A percentile compares a stretch with the other conserved stretches of the same genome.
phyloP scores from a whole-genome alignment of 2,329 filamentous ascomycete genomes.

The Neofusicoccum laricinum region DNA sequence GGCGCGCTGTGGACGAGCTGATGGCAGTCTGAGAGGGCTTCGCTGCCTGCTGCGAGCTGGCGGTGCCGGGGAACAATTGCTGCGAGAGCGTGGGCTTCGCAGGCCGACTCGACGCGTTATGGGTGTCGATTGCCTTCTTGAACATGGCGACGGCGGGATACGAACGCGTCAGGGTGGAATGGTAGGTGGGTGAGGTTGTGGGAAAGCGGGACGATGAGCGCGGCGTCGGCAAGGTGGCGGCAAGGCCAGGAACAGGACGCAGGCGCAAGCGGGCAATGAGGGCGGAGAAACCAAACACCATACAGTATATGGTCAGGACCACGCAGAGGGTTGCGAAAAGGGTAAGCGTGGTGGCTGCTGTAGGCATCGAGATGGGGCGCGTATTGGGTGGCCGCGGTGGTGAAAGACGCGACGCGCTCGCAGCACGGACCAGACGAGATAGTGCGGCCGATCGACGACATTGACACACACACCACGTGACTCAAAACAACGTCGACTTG shows the following conservation, averaged over 20 bases:
- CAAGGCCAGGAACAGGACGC: constrained; percentile 19
- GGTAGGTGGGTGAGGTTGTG: constrained; percentile 1
- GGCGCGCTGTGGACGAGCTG: constrained; percentile 34
- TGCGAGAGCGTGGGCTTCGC: constrained; percentile 36
- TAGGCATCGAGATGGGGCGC: constrained; percentile 8
- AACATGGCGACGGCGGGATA: constrained; percentile 33
- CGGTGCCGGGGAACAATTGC: constrained; percentile 56
- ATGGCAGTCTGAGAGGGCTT: constrained; percentile 42
- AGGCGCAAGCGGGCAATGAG: constrained; percentile 30
- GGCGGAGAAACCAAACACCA: constrained; percentile 30
- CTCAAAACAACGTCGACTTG: neutral
- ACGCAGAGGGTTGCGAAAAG: constrained; percentile 26
- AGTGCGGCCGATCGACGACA: neutral
- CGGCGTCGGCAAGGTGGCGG: constrained; percentile 18
- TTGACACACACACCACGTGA: neutral
- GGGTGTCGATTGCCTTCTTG: constrained; percentile 38
- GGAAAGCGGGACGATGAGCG: constrained; percentile 25
- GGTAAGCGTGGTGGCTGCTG: constrained; percentile 11
- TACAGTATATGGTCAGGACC: constrained; percentile 34
- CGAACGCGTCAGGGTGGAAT: neutral
- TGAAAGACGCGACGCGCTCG: constrained; percentile 11
- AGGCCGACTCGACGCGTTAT: constrained; percentile 31
- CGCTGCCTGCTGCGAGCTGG: constrained; percentile 43
- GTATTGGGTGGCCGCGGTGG: neutral
- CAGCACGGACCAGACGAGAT: neutral